Percentiles rank a stretch among this genome's conserved stretches.
phyloP scores from a whole-genome alignment of 192 early-diverging fungal species.

The Dimargaris verticillata region DNA sequence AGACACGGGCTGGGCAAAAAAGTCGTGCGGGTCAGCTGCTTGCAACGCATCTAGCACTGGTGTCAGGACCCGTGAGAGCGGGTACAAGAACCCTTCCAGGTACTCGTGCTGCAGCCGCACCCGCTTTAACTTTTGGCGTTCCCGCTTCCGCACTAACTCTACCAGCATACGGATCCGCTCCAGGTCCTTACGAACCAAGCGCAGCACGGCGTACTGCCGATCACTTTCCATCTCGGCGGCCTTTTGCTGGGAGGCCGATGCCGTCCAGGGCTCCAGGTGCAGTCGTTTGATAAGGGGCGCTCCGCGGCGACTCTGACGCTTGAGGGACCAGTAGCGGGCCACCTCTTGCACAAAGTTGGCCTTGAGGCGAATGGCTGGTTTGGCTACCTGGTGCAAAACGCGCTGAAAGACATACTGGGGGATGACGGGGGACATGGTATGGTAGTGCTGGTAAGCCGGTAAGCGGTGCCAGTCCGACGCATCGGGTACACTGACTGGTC shows the following conservation, averaged over 20 bases:
- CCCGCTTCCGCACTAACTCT: slow-evolving; percentile 57
- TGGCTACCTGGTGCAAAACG: slow-evolving; percentile 17
- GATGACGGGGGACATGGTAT: slow-evolving; percentile 40
- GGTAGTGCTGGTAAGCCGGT: slow-evolving; percentile 29
- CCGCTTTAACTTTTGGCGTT: slow-evolving; percentile 40
- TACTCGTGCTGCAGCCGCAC: slow-evolving; percentile 37
- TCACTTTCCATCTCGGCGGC: slow-evolving; percentile 63
- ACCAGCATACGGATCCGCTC: slow-evolving; percentile 73
- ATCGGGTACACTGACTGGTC: neutral
- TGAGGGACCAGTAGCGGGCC: slow-evolving; percentile 89
- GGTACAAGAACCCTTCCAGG: slow-evolving; percentile 46
- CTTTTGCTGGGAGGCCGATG: slow-evolving; percentile 54
- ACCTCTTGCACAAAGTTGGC: slow-evolving; percentile 44
- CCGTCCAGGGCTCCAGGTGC: slow-evolving; percentile 94
- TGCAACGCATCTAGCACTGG: slow-evolving; percentile 49
- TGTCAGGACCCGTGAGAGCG: slow-evolving; percentile 46
- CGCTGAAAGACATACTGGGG: slow-evolving; percentile 40
- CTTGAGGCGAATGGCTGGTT: slow-evolving; percentile 23
- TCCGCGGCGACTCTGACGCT: slow-evolving; percentile 74
- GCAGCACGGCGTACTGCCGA: slow-evolving; percentile 42
- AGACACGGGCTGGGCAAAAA: slow-evolving; percentile 55
- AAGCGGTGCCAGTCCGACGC: neutral
- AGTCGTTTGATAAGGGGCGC: slow-evolving; percentile 89
- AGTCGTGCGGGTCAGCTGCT: slow-evolving; percentile 51
- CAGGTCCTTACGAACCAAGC: slow-evolving; percentile 57